Percentiles rank a stretch among this genome's conserved stretches.
Evolutionary conservation across 306 rosid species (phyloP).

Genomic region (Glycine latifolia): DNA sequence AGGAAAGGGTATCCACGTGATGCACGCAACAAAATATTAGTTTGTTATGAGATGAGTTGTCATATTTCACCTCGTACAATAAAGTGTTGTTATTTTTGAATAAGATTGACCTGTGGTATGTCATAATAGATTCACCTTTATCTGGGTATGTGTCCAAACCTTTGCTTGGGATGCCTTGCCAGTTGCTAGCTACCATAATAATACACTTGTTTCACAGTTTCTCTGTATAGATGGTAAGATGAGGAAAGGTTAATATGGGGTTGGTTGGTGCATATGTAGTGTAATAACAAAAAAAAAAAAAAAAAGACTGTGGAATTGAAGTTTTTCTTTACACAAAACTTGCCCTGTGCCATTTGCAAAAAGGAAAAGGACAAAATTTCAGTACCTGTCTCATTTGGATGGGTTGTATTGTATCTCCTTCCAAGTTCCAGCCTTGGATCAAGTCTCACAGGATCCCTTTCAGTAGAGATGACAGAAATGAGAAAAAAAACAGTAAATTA

Average conservation of each 20-base stretch:
- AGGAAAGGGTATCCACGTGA: constrained; percentile 43
- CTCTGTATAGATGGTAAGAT: too few relatives aligned
- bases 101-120: constrained; percentile 35
- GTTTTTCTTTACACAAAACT: background rate
- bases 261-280: too few relatives aligned
- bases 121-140: background rate
- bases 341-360: constrained; percentile 37
- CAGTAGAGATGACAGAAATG: too few relatives aligned
- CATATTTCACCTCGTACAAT: background rate
- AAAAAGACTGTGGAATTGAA: constrained; percentile 20
- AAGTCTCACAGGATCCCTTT: too few relatives aligned
- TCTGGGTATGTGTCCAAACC: background rate
- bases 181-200: too few relatives aligned
- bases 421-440: too few relatives aligned
- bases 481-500: too few relatives aligned
- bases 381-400: constrained; percentile 12
- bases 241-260: too few relatives aligned
- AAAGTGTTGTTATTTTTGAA: background rate
- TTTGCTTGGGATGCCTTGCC: too few relatives aligned
- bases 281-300: constrained; percentile 21
- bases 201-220: too few relatives aligned
- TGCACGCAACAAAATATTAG: constrained; percentile 19
- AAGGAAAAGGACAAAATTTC: background rate
- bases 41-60: constrained; percentile 34
- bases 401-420: background rate